phyloP scores from a whole-genome alignment of 345 rosid species.

The Citrus mangshanensis region DNA sequence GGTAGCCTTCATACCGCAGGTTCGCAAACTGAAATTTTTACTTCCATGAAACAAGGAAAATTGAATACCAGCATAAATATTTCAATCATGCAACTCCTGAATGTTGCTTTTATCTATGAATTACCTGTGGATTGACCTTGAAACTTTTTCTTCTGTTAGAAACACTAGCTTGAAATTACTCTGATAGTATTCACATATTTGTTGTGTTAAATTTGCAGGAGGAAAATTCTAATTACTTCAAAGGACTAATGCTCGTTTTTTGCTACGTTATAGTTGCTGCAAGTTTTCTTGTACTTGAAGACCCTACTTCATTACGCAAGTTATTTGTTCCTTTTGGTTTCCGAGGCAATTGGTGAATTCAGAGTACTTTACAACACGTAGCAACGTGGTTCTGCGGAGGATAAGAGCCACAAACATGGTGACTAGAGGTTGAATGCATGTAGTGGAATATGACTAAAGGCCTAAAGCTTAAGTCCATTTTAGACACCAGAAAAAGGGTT shows the following conservation, averaged over 20 bases:
- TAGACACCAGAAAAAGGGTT: not conserved
- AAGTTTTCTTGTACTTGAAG: constrained; percentile 73
- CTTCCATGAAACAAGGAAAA: too few species aligned
- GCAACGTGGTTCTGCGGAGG: constrained; percentile 16
- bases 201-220: constrained; percentile 39
- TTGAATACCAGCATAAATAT: too few species aligned
- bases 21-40: constrained; percentile 14
- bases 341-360: not conserved
- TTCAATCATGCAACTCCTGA: not conserved
- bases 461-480: not conserved
- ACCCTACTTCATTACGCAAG: constrained; percentile 35
- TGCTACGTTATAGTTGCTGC: constrained; percentile 68
- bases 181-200: not conserved
- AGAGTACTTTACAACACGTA: not conserved
- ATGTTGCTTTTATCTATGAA: not conserved
- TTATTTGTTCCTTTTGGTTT: not conserved
- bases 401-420: constrained; percentile 1
- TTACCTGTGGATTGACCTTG: not conserved
- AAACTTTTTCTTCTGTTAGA: not conserved
- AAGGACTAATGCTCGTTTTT: constrained; percentile 72
- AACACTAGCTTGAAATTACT: not conserved
- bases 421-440: not conserved
- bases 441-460: not conserved
- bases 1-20: constrained; percentile 85
- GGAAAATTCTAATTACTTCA: constrained; percentile 71